Evolutionary conservation across 148 eudicot species (phyloP), one percentile per base, ranked within the genome.

Genomic region (Chenopodium album): DNA sequence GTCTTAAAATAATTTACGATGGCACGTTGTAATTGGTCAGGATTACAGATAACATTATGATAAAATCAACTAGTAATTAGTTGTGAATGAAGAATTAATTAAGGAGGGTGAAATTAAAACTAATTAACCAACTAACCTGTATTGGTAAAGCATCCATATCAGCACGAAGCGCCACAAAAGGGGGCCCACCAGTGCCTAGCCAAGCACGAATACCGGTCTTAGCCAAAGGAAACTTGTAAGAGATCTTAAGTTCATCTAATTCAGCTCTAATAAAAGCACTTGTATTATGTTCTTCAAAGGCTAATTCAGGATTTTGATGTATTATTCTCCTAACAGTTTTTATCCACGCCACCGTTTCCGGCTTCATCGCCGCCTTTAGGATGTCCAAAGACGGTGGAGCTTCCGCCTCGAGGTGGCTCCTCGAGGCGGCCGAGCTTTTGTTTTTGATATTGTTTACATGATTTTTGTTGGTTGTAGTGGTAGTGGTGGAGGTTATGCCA

Each of bases 101-200:
- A 50, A 79, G 34, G 28, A 59, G 46, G 6, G 20, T 16, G 0
- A 66, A 59, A 37, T 0, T 56, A 59, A 41, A 4, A 41, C 0
- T 41, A 41, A 41, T 41, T 5, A 41, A 41, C 1, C 44, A 41
- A 50, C 68, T 8, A 22, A 93, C 97, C 93, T 93, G 95, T 26
- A 93, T 90, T 2, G 97, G 93, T 37, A 92, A 84, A 50, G 97
- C 97, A 78, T 93, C 97, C 97, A 93, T 93, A 79, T 93, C 97
- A 48, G 97, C 97, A 47, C 97, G 80, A 80, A 93, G 70, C 3
- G 93, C 95, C 0, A 93, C 95, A 68, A 90, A 93, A 23, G 94
- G 97, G n/a, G 97, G 90, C 0, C 83, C 84, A 1, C 97, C 97
- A 9, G 92, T 83, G 4, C 97, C 95, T 31, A 93, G 72, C 78